Evolutionary conservation across 805 yeast species (phyloP), one percentile per base, ranked within the genome.

Genomic region (Lipomyces anomalus): DNA sequence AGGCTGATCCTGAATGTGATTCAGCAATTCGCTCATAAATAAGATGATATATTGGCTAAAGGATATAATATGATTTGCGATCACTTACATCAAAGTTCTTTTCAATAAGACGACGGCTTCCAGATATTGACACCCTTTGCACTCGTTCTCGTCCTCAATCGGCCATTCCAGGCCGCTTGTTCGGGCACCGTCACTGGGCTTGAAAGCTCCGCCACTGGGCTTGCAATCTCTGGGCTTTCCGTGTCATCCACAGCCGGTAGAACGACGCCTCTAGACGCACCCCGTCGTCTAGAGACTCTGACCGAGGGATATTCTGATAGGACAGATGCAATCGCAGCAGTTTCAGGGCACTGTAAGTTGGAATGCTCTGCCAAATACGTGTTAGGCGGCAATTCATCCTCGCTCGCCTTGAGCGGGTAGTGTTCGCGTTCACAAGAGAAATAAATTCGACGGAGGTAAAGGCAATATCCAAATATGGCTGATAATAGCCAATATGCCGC

Each of bases 121-220:
- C n/a, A n/a, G n/a, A n/a, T n/a, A n/a, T n/a, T n/a, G n/a, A n/a
- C n/a, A n/a, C n/a, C n/a, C n/a, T n/a, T n/a, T n/a, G n/a, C 30
- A 13, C 30, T 9, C 30, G 30, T 26, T 9, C 30, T 9, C 30
- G 30, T 26, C 11, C 30, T 9, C 30, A 26, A 13, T 9, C 30
- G 30, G 30, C 30, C 30, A 5, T 17, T 4, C 34, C 34, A 6
- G 42, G 42, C 24, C 26, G 35, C 13, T 44, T 26, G 57, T 57
- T 20, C 38, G 36, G 5, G 47, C n/a, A n/a, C n/a, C 47, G 30
- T 44, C 52, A 37, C 46, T 44, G 13, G 30, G 30, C 30, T 13
- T 9, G 30, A 9, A 9, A 9, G 9, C 30, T 26, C 30, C 47
- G 30, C 46, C 52, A 37, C 46, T 44, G 13, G 30, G 30, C 30